Evolutionary conservation across 2,329 filamentous ascomycete species (phyloP).

Genomic region (Acrocalymma vagum): DNA sequence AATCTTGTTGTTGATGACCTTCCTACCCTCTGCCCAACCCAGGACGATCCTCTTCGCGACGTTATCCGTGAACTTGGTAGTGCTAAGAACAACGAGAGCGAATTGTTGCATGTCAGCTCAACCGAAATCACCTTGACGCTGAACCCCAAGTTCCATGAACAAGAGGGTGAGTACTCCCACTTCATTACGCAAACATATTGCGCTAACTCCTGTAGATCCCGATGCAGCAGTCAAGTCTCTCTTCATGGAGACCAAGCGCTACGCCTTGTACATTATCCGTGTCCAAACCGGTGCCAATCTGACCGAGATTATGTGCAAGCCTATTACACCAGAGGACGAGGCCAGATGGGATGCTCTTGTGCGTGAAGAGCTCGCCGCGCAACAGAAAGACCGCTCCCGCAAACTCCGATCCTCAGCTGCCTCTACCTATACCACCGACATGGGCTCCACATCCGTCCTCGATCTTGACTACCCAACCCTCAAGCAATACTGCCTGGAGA

Average conservation of each 20-base stretch:
- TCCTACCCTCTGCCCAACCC: slow-evolving; percentile 75
- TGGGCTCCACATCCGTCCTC: slow-evolving; percentile 65
- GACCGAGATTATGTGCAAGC: slow-evolving; percentile 94
- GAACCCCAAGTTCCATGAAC: slow-evolving; percentile 86
- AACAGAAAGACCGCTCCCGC: slow-evolving; percentile 56
- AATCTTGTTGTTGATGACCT: slow-evolving; percentile 84
- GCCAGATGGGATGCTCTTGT: slow-evolving; percentile 85
- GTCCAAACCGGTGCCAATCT: slow-evolving; percentile 91
- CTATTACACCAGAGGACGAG: slow-evolving; percentile 86
- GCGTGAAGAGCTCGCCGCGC: slow-evolving; percentile 74
- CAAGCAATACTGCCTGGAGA: slow-evolving; percentile 92
- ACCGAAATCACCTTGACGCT: slow-evolving; percentile 91
- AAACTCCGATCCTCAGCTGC: slow-evolving; percentile 86
- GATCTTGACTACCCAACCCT: slow-evolving; percentile 94
- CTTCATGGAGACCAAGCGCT: slow-evolving; percentile 98
- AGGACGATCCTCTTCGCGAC: slow-evolving; percentile 89
- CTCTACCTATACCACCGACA: slow-evolving; percentile 72
- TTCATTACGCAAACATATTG: background rate
- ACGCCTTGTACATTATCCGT: slow-evolving; percentile 96
- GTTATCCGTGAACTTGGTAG: slow-evolving; percentile 93
- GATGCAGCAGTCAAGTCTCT: slow-evolving; percentile 91
- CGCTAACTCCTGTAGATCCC: slow-evolving; percentile 68
- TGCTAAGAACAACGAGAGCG: slow-evolving; percentile 94
- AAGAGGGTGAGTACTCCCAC: slow-evolving; percentile 65
- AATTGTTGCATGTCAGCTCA: slow-evolving; percentile 85